Base-by-base conservation (phyloP, 2,329 filamentous ascomycete genomes). In the Periconia sp. region DNA sequence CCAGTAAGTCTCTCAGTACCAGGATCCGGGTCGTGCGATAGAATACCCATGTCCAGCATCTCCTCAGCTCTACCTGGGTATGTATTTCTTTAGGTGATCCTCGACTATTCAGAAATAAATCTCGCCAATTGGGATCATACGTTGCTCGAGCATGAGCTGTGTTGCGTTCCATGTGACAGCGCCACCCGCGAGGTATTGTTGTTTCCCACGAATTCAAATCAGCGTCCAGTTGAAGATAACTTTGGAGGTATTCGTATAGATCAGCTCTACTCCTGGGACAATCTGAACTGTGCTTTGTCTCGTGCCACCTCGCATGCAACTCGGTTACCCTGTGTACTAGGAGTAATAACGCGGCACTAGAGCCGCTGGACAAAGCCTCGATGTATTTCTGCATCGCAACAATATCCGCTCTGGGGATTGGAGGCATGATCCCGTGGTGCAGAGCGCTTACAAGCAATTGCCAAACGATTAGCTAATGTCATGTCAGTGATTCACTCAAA, bases 61-160 rank as follows among this genome's bases (percentile, higher is more conserved):
- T 49, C 42, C 64, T 68, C 9, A 71, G 41, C 9, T 52, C 62
- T 0, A 55, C 41, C 46, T 69, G 68, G 1, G 54, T 52, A 45
- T 69, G 66, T 11, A 72, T 65, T 37, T 69, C 63, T 15, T 56
- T 41, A 0, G 69, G 68, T 7, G 66, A 66, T 11, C 68, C 69
- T 1, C 52, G 54, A 35, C 59, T 59, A 2, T 27, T 45, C 1
- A 71, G 44, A 1, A 72, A 33, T 1, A 71, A 56, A 18, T 59
- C 55, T 41, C 61, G 58, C 62, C 63, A 71, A 18, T 58, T 66
- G 6, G 43, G n/a, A 5, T 64, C 60, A 41, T 63, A 66, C 1
- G 50, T 55, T 1, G 57, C 45, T 15, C 64, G 59, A 18, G 53
- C 44, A 30, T 64, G 60, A 10, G 62, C 59, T 2, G 61, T 65